phyloP scores from a whole-genome alignment of 495 filamentous ascomycete genomes.

The Hypoxylon lienhwacheense region DNA sequence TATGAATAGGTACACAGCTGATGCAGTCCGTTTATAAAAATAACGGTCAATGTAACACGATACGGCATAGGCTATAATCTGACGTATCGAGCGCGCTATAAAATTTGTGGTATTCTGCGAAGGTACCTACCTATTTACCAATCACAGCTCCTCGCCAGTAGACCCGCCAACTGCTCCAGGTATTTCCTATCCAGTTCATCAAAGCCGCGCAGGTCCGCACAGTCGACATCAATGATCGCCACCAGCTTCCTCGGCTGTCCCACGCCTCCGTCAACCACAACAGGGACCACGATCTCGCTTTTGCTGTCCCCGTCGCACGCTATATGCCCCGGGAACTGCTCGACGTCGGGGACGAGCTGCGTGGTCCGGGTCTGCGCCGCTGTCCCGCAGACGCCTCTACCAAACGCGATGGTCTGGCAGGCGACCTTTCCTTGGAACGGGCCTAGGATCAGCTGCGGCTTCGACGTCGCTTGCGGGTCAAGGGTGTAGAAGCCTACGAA shows the following conservation, averaged over 20 bases:
- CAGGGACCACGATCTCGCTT: constrained; percentile 91
- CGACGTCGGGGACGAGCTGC: constrained; percentile 74
- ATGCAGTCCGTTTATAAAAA: too few relatives aligned
- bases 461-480: constrained; percentile 56
- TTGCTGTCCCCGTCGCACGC: constrained; percentile 80
- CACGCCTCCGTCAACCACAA: constrained; percentile 52
- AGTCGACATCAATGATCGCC: constrained; percentile 89
- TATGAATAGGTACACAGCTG: too few relatives aligned
- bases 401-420: constrained; percentile 81
- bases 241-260: constrained; percentile 59
- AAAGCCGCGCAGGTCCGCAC: constrained; percentile 69
- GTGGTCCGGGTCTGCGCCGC: constrained; percentile 66
- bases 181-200: constrained; percentile 70
- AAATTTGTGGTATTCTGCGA: too few relatives aligned
- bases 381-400: constrained; percentile 80
- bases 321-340: constrained; percentile 83
- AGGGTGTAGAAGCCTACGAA: constrained; percentile 79
- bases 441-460: constrained; percentile 69
- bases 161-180: constrained; percentile 67
- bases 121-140: too few relatives aligned
- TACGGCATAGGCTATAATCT: too few relatives aligned
- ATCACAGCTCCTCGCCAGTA: constrained; percentile 71
- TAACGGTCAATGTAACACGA: too few relatives aligned
- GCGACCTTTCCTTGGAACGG: constrained; percentile 89
- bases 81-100: too few relatives aligned